phyloP scores from a whole-genome alignment of 345 rosid genomes.

The Xanthoceras sorbifolium region DNA sequence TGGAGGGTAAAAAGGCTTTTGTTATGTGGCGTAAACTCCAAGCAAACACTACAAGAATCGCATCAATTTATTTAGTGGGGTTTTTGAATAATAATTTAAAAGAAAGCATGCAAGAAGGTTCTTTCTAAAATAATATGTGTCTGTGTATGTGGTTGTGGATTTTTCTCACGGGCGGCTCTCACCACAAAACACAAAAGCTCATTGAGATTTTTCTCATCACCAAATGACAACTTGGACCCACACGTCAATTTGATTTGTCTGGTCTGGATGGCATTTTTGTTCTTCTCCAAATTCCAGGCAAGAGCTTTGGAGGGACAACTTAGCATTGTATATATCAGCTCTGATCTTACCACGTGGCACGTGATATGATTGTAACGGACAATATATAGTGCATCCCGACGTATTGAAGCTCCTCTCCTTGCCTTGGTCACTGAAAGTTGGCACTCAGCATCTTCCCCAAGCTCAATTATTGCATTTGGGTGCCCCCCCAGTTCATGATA shows the following conservation, averaged over 20 bases:
- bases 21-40: conserved; percentile 7
- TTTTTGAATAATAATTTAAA: background rate
- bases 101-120: background rate
- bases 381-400: too few species aligned
- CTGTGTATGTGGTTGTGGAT: background rate
- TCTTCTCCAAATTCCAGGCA: background rate
- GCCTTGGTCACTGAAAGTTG: too few species aligned
- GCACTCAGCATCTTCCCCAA: background rate
- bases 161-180: background rate
- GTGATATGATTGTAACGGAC: background rate
- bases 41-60: background rate
- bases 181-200: background rate
- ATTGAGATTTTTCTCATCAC: background rate
- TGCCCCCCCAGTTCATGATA: too few species aligned
- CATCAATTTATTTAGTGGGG: background rate
- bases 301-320: background rate
- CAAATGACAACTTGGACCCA: conserved; percentile 12
- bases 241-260: conserved; percentile 6
- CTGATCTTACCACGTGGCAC: background rate
- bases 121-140: background rate
- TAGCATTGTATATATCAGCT: too few species aligned
- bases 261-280: background rate
- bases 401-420: too few species aligned
- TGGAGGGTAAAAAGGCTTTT: background rate
- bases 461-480: background rate